A percentile compares a stretch with the other conserved stretches of the same genome.
These are phyloP conservation scores for Scleromitrula shiraiana DNA, from an alignment of 2,329 filamentous ascomycete genomes.

Conservation along the genomic window DNA sequence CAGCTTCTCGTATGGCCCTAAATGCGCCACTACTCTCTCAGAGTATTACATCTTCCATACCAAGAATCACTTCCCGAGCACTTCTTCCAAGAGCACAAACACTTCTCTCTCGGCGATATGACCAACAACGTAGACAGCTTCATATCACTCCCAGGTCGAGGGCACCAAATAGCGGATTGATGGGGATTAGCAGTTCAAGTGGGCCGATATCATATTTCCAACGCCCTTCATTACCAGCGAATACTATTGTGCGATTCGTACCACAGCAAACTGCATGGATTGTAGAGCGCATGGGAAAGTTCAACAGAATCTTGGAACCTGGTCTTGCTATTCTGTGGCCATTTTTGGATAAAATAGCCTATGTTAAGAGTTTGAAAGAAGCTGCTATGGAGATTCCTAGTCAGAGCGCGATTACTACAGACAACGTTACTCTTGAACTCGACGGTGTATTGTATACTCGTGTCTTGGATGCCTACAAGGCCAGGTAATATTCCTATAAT, in stretches of 20 bases:
- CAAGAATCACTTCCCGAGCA: conserved; percentile 13
- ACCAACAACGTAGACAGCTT: conserved; percentile 24
- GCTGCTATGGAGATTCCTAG: conserved; percentile 93
- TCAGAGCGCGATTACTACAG: conserved; percentile 95
- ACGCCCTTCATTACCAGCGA: conserved; percentile 68
- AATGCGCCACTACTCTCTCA: conserved; percentile 19
- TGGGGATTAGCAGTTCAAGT: conserved; percentile 30
- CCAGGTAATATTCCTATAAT: conserved; percentile 54
- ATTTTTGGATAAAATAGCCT: conserved; percentile 90
- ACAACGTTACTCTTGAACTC: conserved; percentile 94
- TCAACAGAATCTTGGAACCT: conserved; percentile 85
- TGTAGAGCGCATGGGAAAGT: conserved; percentile 98
- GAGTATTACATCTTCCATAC: conserved; percentile 11
- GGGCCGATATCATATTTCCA: conserved; percentile 73
- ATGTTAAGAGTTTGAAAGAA: conserved; percentile 97
- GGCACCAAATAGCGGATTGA: conserved; percentile 24
- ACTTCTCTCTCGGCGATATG: conserved; percentile 14
- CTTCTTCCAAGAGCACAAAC: conserved; percentile 18
- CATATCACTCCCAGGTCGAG: conserved; percentile 18
- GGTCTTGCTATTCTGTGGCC: conserved; percentile 84
- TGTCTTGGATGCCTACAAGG: conserved; percentile 97
- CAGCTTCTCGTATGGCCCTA: conserved; percentile 19
- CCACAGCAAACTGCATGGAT: conserved; percentile 99
- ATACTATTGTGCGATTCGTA: conserved; percentile 92
- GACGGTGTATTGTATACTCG: conserved; percentile 94